A percentile compares a stretch with the other conserved stretches of the same genome.
Conservation (phyloP, 73 alveolate genomes). For the Effrenium voratum region DNA sequence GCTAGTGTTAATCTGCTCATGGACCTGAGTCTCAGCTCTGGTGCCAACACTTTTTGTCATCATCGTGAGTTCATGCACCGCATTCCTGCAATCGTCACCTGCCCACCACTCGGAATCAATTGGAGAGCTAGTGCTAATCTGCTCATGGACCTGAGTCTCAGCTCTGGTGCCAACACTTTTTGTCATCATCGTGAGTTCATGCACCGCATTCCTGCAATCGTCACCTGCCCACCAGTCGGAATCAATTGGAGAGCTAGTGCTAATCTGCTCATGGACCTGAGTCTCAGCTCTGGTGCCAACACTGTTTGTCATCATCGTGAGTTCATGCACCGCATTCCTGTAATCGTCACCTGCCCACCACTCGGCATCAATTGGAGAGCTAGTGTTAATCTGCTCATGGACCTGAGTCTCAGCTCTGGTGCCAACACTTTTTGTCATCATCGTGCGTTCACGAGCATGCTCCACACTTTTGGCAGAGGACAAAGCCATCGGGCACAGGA, state of each 20-base stretch:
- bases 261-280: constrained; percentile 21
- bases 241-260: constrained; percentile 3
- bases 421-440: constrained; percentile 86
- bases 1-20: no score
- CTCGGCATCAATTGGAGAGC: neutral
- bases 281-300: constrained; percentile 83
- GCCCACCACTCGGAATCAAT: neutral
- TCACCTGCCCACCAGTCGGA: neutral
- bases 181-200: constrained; percentile 42
- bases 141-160: constrained; percentile 57
- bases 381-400: constrained; percentile 9
- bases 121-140: neutral
- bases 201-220: no score
- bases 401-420: constrained; percentile 83
- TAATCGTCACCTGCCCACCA: neutral
- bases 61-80: no score
- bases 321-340: neutral
- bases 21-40: no score
- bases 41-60: no score
- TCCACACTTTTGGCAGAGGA: neutral
- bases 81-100: neutral
- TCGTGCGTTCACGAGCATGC: neutral
- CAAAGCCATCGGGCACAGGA: no score
- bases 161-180: constrained; percentile 76
- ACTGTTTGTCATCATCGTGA: constrained; percentile 31